Conservation (phyloP, 257 asterid genomes). For the Nicotiana otophora region DNA sequence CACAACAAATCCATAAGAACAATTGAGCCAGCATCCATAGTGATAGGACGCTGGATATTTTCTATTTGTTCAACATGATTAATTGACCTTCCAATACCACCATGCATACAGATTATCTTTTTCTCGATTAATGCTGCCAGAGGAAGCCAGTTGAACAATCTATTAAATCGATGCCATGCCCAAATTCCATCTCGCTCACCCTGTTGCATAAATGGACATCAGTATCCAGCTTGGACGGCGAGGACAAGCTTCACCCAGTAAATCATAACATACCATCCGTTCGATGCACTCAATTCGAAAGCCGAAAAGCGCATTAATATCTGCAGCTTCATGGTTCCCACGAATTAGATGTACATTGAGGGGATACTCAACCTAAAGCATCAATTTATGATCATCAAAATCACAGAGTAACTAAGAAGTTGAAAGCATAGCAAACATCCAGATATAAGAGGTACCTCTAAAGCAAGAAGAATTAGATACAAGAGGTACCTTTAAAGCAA, state of each 20-base stretch:
- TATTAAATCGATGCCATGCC: constrained; percentile 95
- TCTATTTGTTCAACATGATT: constrained; percentile 96
- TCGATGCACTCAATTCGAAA: constrained; percentile 98
- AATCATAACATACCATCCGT: constrained; percentile 64
- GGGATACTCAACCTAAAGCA: constrained; percentile 79
- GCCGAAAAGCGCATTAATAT: constrained; percentile 98
- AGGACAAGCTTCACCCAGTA: background rate
- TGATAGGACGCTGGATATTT: constrained; percentile 91
- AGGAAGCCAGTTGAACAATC: constrained; percentile 99
- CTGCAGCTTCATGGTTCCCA: constrained; percentile 99
- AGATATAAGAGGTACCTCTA: constrained; percentile 47
- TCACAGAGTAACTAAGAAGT: background rate
- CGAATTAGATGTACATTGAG: constrained; percentile 88
- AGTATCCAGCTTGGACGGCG: constrained; percentile 10
- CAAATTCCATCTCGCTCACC: constrained; percentile 99
- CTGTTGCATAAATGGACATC: constrained; percentile 39
- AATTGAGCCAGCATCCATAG: constrained; percentile 98
- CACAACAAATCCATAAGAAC: constrained; percentile 97
- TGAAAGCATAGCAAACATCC: constrained; percentile 7
- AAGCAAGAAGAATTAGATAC: constrained; percentile 62
- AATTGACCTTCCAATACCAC: constrained; percentile 98
- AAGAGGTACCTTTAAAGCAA: constrained; percentile 76
- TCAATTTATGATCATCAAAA: constrained; percentile 7
- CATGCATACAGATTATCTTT: constrained; percentile 97
- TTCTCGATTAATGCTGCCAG: constrained; percentile 95